Evolutionary conservation across 2,329 filamentous ascomycete species (phyloP), one percentile per base, ranked within the genome.

Genomic region (Dactylonectria estremocensis): DNA sequence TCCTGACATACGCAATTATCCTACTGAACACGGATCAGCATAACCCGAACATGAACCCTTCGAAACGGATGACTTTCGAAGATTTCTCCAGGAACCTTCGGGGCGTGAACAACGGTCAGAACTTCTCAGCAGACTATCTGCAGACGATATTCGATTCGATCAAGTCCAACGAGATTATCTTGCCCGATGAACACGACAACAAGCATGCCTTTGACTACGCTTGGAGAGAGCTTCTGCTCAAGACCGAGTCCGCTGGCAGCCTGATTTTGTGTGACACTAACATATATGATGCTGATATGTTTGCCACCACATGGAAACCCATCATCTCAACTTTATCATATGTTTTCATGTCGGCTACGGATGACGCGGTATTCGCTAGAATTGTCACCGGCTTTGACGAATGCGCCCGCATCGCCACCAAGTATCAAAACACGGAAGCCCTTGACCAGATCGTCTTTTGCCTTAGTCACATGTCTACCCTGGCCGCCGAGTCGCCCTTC

Each of bases 1-100:
- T 99, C 54, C 85, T 99, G 58, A 95, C 93, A 0, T 99, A 99
- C 78, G 96, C 95, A 43, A 97, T 98, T 76, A 97, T 99, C 80
- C 95, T 99, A 90, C 85, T 99, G 64, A 99, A 99, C 77, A 98
- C 95, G 1, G 96, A 99, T 78, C 93, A 97, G 76, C 96, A 98
- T 80, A 99, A 97, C 77, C 95, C 95, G 0, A 98, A 98, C 74
- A 81, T 98, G 69, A 95, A 90, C 73, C 81, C 87, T 2, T 85
- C 90, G 74, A 93, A 92, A 77, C 93, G 95, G 46, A 99, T 99
- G 96, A 90, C 91, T 1, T 86, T 91, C 48, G 87, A 90, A 61
- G 93, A 95, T 74, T 99, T 99, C 79, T 88, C 93, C 0, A 91
- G 90, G 70, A 98, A 99, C 77, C 83, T 99, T n/a, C 89, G 95